phyloP scores from a whole-genome alignment of 2,329 filamentous ascomycete species.

The Talaromyces amestolkiae region DNA sequence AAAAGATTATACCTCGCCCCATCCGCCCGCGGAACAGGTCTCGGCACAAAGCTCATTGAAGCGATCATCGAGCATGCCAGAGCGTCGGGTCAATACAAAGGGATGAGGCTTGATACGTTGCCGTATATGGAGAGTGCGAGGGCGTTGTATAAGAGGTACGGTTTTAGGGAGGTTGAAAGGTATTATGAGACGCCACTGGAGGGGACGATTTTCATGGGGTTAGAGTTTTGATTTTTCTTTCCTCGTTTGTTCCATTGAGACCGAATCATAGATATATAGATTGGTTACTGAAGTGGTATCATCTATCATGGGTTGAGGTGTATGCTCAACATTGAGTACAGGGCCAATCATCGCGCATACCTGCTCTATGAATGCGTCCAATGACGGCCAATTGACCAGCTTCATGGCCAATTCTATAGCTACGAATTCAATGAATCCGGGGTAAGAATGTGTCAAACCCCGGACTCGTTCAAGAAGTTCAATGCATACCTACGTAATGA shows the following conservation, averaged over 20 bases:
- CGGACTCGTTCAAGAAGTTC: background rate
- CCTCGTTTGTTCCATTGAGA: background rate
- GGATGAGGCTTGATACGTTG: conserved; percentile 58
- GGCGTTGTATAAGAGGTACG: conserved; percentile 49
- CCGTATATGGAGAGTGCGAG: conserved; percentile 52
- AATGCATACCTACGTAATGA: background rate
- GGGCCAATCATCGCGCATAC: background rate
- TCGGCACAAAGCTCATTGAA: conserved; percentile 50
- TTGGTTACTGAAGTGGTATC: background rate
- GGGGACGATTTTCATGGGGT: conserved; percentile 53
- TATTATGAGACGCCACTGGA: conserved; percentile 59
- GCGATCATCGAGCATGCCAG: conserved; percentile 47
- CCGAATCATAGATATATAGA: background rate
- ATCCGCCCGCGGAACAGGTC: conserved; percentile 48
- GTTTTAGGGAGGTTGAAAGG: conserved; percentile 51
- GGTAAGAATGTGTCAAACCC: background rate
- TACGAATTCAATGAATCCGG: background rate
- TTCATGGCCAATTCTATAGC: background rate
- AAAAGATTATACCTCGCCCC: conserved; percentile 57
- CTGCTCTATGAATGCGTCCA: background rate
- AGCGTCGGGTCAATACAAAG: conserved; percentile 47
- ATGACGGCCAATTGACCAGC: background rate
- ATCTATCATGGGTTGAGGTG: background rate
- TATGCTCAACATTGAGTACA: background rate
- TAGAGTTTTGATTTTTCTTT: conserved; percentile 25